These are phyloP conservation scores for Epichloe sp. DNA, from an alignment of 2,329 filamentous ascomycete genomes.

Conservation along the genomic window DNA sequence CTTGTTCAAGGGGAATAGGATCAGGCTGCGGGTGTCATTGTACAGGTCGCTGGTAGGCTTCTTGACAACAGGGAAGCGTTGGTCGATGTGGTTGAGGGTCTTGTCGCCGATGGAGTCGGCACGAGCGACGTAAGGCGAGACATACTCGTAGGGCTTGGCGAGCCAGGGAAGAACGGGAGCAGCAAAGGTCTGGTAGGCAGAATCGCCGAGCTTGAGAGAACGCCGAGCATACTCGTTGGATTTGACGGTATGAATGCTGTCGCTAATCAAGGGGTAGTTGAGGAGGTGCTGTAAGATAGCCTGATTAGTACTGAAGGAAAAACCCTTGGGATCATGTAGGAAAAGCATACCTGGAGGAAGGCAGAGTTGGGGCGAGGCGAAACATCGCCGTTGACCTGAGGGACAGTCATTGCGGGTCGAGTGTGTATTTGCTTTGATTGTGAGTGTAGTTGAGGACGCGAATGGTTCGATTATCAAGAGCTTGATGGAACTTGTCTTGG, in stretches of 20 bases:
- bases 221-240: slow-evolving; percentile 71
- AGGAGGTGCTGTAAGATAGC: slow-evolving; percentile 55
- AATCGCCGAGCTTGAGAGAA: slow-evolving; percentile 62
- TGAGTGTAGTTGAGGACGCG: background rate
- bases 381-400: slow-evolving; percentile 39
- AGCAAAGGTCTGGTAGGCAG: slow-evolving; percentile 63
- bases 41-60: slow-evolving; percentile 61
- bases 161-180: slow-evolving; percentile 62
- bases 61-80: slow-evolving; percentile 59
- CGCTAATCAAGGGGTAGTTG: slow-evolving; percentile 72
- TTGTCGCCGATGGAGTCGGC: slow-evolving; percentile 66
- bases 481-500: background rate
- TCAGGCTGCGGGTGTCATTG: slow-evolving; percentile 46
- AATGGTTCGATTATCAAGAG: background rate
- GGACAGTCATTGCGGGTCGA: slow-evolving; percentile 20
- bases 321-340: too few relatives aligned
- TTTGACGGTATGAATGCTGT: slow-evolving; percentile 67
- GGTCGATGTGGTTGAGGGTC: slow-evolving; percentile 56
- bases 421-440: background rate
- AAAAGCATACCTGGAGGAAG: slow-evolving; percentile 32
- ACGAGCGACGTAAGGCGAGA: slow-evolving; percentile 72
- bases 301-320: background rate
- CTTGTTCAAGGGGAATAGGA: slow-evolving; percentile 50
- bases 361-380: slow-evolving; percentile 32
- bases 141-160: slow-evolving; percentile 64